Evolutionary conservation across 495 filamentous ascomycete genomes (phyloP).

Genomic region (Margaritispora aquatica): DNA sequence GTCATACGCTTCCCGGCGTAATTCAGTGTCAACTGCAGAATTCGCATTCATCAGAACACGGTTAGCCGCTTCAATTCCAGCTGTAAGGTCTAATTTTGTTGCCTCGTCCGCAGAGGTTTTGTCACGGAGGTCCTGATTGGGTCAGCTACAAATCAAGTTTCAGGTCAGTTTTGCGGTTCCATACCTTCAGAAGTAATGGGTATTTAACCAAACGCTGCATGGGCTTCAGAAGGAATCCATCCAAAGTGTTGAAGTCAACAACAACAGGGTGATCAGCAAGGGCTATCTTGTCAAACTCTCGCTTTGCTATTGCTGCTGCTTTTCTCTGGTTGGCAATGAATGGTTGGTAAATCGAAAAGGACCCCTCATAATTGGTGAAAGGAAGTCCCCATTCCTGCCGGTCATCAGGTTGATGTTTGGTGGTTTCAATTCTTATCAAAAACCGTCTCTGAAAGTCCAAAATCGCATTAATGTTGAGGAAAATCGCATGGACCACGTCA

Average conservation of each 20-base stretch:
- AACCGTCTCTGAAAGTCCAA: constrained; percentile 94
- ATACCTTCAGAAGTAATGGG: constrained; percentile 79
- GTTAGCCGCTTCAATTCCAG: constrained; percentile 69
- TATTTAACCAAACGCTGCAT: constrained; percentile 96
- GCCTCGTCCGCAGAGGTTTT: constrained; percentile 64
- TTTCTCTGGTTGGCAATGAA: constrained; percentile 91
- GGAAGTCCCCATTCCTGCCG: constrained; percentile 87
- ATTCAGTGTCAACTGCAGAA: constrained; percentile 80
- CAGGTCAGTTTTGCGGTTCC: constrained; percentile 18
- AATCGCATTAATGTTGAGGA: constrained; percentile 89
- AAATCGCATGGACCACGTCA: constrained; percentile 89
- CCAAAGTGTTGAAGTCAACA: constrained; percentile 58
- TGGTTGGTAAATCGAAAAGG: constrained; percentile 86
- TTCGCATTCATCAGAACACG: constrained; percentile 77
- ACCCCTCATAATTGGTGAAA: constrained; percentile 70
- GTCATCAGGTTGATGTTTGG: constrained; percentile 71
- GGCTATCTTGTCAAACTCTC: constrained; percentile 56
- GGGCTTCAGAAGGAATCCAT: constrained; percentile 90
- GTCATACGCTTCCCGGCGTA: constrained; percentile 68
- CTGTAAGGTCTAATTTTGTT: constrained; percentile 58
- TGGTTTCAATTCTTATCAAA: constrained; percentile 90
- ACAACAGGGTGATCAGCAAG: constrained; percentile 47
- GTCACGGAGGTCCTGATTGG: constrained; percentile 70
- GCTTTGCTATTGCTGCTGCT: constrained; percentile 53
- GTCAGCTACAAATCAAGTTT: constrained; percentile 13